Conservation (phyloP, 257 asterid genomes). For the Nicotiana sylvestris region DNA sequence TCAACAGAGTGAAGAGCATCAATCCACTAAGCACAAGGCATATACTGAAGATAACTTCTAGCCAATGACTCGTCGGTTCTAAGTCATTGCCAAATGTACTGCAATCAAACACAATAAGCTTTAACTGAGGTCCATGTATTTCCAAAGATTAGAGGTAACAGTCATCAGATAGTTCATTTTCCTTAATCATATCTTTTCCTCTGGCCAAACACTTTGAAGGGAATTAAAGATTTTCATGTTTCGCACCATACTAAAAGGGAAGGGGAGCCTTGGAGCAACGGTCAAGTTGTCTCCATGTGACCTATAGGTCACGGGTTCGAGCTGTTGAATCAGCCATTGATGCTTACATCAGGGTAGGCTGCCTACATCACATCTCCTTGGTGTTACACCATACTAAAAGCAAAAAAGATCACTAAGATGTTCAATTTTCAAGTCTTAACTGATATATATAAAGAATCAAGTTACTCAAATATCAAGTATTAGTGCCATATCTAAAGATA, state of each 20-base stretch:
- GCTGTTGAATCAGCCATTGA: too few relatives aligned
- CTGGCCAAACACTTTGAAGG: neutral
- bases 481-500: neutral
- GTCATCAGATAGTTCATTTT: neutral
- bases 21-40: constrained; percentile 77
- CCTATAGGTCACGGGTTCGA: too few relatives aligned
- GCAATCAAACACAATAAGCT: constrained; percentile 19
- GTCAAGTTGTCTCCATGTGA: too few relatives aligned
- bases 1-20: constrained; percentile 80
- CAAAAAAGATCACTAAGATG: neutral
- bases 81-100: constrained; percentile 91
- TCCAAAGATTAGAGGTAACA: neutral
- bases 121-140: neutral
- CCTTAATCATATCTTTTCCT: neutral
- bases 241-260: neutral
- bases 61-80: constrained; percentile 85
- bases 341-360: too few relatives aligned
- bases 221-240: neutral
- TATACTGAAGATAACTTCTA: constrained; percentile 84
- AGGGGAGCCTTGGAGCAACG: neutral
- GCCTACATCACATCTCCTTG: too few relatives aligned
- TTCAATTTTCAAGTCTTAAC: neutral
- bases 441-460: neutral
- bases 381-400: too few relatives aligned
- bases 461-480: neutral